Percentiles rank a stretch among this genome's conserved stretches.
These are phyloP conservation scores for Mycena vitilis DNA, from an alignment of 768 basidiomycete species.

Conservation along the genomic window DNA sequence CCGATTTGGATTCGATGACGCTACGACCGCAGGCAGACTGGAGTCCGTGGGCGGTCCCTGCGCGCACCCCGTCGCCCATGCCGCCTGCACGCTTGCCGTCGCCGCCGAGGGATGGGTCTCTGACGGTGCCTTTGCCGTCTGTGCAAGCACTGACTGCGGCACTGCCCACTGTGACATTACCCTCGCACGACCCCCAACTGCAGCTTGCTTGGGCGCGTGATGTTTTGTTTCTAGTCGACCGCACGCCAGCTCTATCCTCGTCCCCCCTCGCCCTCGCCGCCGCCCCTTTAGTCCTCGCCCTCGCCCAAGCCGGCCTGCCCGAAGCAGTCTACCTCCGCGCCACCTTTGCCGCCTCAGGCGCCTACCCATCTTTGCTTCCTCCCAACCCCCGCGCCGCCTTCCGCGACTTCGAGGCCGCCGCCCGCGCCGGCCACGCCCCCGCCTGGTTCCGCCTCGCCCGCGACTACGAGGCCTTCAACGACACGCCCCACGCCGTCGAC, in stretches of 20 bases:
- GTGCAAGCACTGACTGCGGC: constrained; percentile 67
- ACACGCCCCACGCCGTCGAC: constrained; percentile 1
- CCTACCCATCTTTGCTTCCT: constrained; percentile 71
- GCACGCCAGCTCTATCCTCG: constrained; percentile 49
- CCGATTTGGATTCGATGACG: constrained; percentile 56
- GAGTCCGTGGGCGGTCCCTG: constrained; percentile 38
- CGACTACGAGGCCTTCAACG: constrained; percentile 79
- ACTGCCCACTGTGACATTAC: constrained; percentile 62
- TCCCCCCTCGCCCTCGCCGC: constrained; percentile 70
- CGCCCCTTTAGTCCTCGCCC: constrained; percentile 70
- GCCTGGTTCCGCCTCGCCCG: constrained; percentile 94
- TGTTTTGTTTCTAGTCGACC: constrained; percentile 83
- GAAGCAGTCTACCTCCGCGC: constrained; percentile 85
- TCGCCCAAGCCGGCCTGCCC: constrained; percentile 61
- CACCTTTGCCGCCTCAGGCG: constrained; percentile 77
- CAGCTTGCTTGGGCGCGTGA: constrained; percentile 86
- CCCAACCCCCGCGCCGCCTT: constrained; percentile 86
- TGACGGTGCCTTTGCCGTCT: constrained; percentile 79
- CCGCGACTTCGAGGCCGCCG: constrained; percentile 88
- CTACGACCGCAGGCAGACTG: background rate
- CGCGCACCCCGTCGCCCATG: constrained; percentile 42
- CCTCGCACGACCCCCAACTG: constrained; percentile 66
- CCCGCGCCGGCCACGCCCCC: constrained; percentile 76
- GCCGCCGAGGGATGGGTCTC: constrained; percentile 52
- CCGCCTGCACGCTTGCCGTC: constrained; percentile 35